Evolutionary conservation across 441 rosid species (phyloP), one percentile per base, ranked within the genome.

Genomic region (Pelargonium cotyledonis): DNA sequence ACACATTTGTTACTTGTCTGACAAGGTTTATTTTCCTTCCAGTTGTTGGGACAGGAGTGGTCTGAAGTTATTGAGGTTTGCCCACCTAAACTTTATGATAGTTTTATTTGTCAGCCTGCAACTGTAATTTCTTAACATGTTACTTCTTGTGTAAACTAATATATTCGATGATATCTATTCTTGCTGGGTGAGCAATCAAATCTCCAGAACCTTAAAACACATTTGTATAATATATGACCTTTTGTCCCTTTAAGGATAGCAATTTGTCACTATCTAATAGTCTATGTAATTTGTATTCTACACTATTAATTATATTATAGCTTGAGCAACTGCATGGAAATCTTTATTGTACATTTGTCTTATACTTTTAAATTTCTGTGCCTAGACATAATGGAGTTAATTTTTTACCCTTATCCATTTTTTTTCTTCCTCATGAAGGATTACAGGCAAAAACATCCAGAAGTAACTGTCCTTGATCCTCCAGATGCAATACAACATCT

Each of bases 401-500:
- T 61, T 40, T 40, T 40, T 35, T 81, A 70, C 73, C 62, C 11
- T 57, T 57, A 57, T 3, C 16, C 57, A 70, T 60, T 31, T 41
- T 64, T 64, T 23, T 35, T 18, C 69, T 81, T 71, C 73, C 15
- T 10, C 12, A 3, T 9, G n/a, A 60, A 88, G 93, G 91, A 90
- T 14, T 88, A 88, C 70, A 69, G 89, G 75, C 76, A 63, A 69
- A 75, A 85, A 63, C 88, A 90, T 73, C 91, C 91, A 14, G 89
- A 85, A 75, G 93, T 92, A 72, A 88, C 90, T 61, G 95, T 92
- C 70, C 96, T 92, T 57, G 97, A 92, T 85, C 97, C 97, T 70
- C 97, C 96, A 43, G 90, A 84, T 83, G 91, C 97, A 18, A 92
- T 92, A 75, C 91, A 85, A 63, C 95, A 86, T 81, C 72, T 92